Base-by-base conservation (phyloP, 2,329 filamentous ascomycete species). In the Colletotrichum sp. region DNA sequence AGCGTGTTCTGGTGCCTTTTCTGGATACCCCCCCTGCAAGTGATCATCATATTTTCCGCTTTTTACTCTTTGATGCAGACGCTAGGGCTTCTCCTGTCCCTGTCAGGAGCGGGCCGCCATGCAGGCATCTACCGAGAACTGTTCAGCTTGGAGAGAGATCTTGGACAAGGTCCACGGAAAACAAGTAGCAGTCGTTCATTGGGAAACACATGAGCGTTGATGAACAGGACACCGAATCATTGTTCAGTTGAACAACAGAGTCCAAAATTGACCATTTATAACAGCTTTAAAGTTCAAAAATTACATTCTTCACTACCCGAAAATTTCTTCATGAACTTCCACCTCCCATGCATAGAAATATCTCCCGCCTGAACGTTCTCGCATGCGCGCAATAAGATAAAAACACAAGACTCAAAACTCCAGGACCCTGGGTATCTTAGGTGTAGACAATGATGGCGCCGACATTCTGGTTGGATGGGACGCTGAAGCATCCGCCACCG, bases 401-500 rank as follows among this genome's bases (percentile, higher is more conserved):
- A 44, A 49, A 49, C 3, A 21, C 2, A n/a, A n/a, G 1, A 18
- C 7, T 39, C n/a, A 52, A 52, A 52, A 52, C 44, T 52, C 2
- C 10, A 7, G 44, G 12, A 6, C 10, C 2, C 55, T 30, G 21
- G 15, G 15, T 59, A 59, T 28, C 59, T 21, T 34, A 62, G 18
- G 59, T 62, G 59, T 62, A 62, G 28, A 62, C 59, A 32, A 62
- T 62, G 59, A 62, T 32, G 59, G 59, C 59, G 28, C 59, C 59
- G 18, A 62, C 28, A 0, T 62, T 21, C 59, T 62, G 28, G 59
- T 62, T 62, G 26, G 28, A 30, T 12, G 59, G 59, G 59, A 62
- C 59, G 59, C 24, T 62, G 59, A 62, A 62, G 18, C 59, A 62
- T 30, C 59, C 59, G 28, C 18, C 59, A 0, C 28, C 59, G 24